Evolutionary conservation across 805 yeast genomes (phyloP).

Genomic region (Pichia thaimueangensis): DNA sequence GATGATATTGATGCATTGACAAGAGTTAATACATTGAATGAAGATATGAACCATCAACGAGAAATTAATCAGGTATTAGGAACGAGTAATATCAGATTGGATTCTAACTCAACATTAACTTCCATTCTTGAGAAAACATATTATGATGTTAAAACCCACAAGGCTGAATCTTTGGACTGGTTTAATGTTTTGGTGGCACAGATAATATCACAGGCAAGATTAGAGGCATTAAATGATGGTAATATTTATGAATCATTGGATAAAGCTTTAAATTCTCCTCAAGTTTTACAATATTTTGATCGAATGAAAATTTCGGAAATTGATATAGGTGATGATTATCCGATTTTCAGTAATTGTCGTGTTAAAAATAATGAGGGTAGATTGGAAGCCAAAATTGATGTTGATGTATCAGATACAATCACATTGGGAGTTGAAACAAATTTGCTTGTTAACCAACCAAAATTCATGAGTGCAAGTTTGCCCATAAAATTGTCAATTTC

Average conservation of each 20-base stretch:
- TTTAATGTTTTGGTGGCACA: slow-evolving; percentile 92
- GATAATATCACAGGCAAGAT: slow-evolving; percentile 74
- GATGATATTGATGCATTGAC: slow-evolving; percentile 1
- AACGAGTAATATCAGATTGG: neutral
- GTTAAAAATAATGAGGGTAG: slow-evolving; percentile 49
- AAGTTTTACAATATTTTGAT: slow-evolving; percentile 73
- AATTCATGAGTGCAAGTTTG: slow-evolving; percentile 74
- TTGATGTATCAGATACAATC: slow-evolving; percentile 79
- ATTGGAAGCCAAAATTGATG: slow-evolving; percentile 83
- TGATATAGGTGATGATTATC: slow-evolving; percentile 91
- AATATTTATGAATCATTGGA: slow-evolving; percentile 77
- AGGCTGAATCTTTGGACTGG: slow-evolving; percentile 93
- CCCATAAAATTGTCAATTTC: slow-evolving; percentile 85
- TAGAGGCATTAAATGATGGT: slow-evolving; percentile 82
- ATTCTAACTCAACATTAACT: slow-evolving; percentile 9
- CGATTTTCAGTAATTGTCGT: slow-evolving; percentile 89
- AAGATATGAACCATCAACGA: slow-evolving; percentile 3
- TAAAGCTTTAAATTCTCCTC: slow-evolving; percentile 53
- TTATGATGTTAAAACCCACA: slow-evolving; percentile 82
- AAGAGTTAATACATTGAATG: neutral
- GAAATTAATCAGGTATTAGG: slow-evolving; percentile 4
- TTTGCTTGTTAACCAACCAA: slow-evolving; percentile 72
- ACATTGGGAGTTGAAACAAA: slow-evolving; percentile 83
- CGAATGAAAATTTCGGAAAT: slow-evolving; percentile 75
- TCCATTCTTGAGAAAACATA: slow-evolving; percentile 82